phyloP scores from a whole-genome alignment of 768 basidiomycete genomes.

The Boletus reticuloceps region DNA sequence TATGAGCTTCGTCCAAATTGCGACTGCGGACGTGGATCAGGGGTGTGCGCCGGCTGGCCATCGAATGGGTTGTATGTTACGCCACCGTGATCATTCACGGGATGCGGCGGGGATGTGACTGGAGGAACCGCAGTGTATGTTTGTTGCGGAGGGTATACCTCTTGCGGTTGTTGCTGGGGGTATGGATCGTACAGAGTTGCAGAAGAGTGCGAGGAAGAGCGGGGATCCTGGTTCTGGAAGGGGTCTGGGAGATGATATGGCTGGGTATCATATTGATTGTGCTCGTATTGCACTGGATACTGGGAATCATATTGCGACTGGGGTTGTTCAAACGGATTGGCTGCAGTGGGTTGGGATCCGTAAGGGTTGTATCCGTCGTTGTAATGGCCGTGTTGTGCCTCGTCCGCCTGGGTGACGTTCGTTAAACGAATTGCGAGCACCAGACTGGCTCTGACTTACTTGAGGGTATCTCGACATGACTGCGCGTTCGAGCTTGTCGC shows the following conservation, averaged over 20 bases:
- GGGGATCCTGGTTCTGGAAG: conserved; percentile 24
- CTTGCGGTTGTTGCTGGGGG: conserved; percentile 21
- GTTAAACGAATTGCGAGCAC: neutral
- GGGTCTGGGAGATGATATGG: conserved; percentile 40
- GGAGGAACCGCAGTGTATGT: conserved; percentile 16
- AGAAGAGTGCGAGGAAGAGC: conserved; percentile 11
- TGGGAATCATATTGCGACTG: conserved; percentile 33
- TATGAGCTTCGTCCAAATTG: conserved; percentile 30
- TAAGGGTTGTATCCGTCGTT: conserved; percentile 67
- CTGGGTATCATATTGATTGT: conserved; percentile 31
- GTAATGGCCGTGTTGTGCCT: conserved; percentile 59
- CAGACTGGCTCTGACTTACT: conserved; percentile 24
- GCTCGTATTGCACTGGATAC: conserved; percentile 34
- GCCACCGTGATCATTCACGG: conserved; percentile 11
- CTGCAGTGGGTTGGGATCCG: conserved; percentile 26
- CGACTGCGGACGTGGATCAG: conserved; percentile 26
- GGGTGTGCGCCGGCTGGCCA: conserved; percentile 11
- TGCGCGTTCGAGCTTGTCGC: conserved; percentile 1
- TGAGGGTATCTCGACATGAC: conserved; percentile 43
- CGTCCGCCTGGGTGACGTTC: conserved; percentile 49
- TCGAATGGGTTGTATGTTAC: conserved; percentile 24
- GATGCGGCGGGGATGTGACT: conserved; percentile 21
- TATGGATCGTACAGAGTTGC: conserved; percentile 22
- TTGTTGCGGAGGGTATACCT: conserved; percentile 20
- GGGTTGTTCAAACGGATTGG: conserved; percentile 41